phyloP scores from a whole-genome alignment of 208 protist genomes.

The Plasmodiophora brassicae region DNA sequence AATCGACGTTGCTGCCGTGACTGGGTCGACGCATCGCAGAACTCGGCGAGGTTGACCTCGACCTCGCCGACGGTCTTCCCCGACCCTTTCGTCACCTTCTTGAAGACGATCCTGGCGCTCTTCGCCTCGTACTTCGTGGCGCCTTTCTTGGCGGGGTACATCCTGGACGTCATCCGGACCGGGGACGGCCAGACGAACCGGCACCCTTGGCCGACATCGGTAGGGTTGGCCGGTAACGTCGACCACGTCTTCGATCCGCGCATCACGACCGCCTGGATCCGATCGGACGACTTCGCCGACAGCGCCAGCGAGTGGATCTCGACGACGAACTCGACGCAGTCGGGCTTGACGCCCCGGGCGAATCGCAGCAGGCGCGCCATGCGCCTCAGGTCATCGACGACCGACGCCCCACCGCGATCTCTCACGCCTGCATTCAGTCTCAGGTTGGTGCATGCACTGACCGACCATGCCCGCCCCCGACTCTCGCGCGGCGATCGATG shows the following conservation, averaged over 20 bases:
- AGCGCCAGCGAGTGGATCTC: not conserved
- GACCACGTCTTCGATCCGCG: not conserved
- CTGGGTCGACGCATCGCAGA: not conserved
- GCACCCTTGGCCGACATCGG: not conserved
- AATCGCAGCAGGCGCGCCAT: not conserved
- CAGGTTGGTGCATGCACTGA: too few species aligned
- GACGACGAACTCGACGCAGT: not conserved
- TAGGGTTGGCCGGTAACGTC: not conserved
- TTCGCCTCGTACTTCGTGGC: not conserved
- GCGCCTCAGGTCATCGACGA: too few species aligned
- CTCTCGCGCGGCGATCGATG: too few species aligned
- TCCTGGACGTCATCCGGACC: not conserved
- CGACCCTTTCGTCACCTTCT: not conserved
- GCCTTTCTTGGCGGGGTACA: not conserved
- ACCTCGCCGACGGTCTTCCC: not conserved
- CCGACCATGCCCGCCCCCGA: too few species aligned
- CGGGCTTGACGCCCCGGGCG: not conserved
- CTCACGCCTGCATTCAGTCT: too few species aligned
- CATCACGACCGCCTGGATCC: not conserved
- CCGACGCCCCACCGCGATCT: too few species aligned
- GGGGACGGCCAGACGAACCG: not conserved
- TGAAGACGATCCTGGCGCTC: not conserved
- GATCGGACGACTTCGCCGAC: not conserved
- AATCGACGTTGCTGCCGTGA: not conserved
- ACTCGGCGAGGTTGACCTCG: not conserved